Evolutionary conservation across 2,329 filamentous ascomycete species (phyloP).

Genomic region (Daldinia eschscholtzii): DNA sequence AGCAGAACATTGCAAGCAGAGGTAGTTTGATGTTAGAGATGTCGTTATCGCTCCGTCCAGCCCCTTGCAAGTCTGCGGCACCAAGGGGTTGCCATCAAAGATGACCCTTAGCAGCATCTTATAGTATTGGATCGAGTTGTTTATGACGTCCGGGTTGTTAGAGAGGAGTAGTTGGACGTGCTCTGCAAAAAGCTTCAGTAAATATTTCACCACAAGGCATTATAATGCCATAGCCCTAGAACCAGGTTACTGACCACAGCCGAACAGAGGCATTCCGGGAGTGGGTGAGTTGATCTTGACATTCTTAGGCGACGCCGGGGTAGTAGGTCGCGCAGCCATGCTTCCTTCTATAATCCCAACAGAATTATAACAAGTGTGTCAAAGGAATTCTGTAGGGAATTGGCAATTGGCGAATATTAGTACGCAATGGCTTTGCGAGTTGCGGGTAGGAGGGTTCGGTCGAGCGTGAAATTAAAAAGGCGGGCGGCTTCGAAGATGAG

Average conservation of each 20-base stretch:
- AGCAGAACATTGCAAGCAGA: conserved; percentile 79
- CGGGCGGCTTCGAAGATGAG: conserved; percentile 3
- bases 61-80: conserved; percentile 73
- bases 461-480: not conserved
- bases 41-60: conserved; percentile 69
- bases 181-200: conserved; percentile 63
- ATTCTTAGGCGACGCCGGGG: conserved; percentile 60
- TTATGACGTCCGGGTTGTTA: conserved; percentile 72
- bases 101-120: conserved; percentile 78
- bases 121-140: conserved; percentile 78
- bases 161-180: conserved; percentile 77
- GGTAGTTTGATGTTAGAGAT: conserved; percentile 75
- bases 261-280: conserved; percentile 71
- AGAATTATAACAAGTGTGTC: not conserved
- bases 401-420: conserved; percentile 13
- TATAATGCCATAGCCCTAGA: not conserved
- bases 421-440: not conserved
- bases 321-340: conserved; percentile 52
- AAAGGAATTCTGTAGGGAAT: conserved; percentile 1
- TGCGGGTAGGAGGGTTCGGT: not conserved
- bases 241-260: conserved; percentile 67
- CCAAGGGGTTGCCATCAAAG: conserved; percentile 74
- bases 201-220: conserved; percentile 20
- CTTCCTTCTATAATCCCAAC: conserved; percentile 16
- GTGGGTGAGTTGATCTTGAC: conserved; percentile 70